These are phyloP conservation scores for Pelomyxa schiedti DNA, from an alignment of 78 protist genomes.

Conservation along the genomic window DNA sequence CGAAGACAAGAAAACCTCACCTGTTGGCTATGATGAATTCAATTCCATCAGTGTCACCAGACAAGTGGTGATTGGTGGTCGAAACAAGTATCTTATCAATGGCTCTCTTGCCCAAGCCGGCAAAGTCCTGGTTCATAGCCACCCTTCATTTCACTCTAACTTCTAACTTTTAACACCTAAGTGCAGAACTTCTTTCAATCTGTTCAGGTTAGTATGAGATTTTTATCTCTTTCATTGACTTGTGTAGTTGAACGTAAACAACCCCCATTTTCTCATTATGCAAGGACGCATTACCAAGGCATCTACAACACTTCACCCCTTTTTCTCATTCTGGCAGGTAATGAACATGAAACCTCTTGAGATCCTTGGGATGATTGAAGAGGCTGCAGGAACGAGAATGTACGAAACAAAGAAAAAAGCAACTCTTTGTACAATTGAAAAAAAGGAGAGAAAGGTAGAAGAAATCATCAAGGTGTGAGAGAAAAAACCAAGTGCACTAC, in stretches of 20 bases:
- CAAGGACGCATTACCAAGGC: constrained; percentile 97
- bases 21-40: constrained; percentile 84
- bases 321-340: no score
- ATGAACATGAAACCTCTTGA: constrained; percentile 97
- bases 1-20: constrained; percentile 57
- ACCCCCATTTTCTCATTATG: constrained; percentile 99
- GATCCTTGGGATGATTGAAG: constrained; percentile 92
- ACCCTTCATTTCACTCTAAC: no score
- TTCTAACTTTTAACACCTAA: no score
- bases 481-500: no score
- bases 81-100: constrained; percentile 88
- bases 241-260: constrained; percentile 97
- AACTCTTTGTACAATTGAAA: constrained; percentile 71
- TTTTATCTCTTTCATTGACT: no score
- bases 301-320: no score
- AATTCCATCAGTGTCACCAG: constrained; percentile 88
- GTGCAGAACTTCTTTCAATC: constrained; percentile 93
- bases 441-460: constrained; percentile 82
- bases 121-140: no score
- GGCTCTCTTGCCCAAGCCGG: constrained; percentile 61
- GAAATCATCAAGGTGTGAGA: constrained; percentile 67
- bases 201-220: no score
- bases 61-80: constrained; percentile 85
- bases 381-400: constrained; percentile 99
- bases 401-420: constrained; percentile 80